Evolutionary conservation across 441 rosid genomes (phyloP), one percentile per base, ranked within the genome.

Genomic region (Syzygium malaccense): DNA sequence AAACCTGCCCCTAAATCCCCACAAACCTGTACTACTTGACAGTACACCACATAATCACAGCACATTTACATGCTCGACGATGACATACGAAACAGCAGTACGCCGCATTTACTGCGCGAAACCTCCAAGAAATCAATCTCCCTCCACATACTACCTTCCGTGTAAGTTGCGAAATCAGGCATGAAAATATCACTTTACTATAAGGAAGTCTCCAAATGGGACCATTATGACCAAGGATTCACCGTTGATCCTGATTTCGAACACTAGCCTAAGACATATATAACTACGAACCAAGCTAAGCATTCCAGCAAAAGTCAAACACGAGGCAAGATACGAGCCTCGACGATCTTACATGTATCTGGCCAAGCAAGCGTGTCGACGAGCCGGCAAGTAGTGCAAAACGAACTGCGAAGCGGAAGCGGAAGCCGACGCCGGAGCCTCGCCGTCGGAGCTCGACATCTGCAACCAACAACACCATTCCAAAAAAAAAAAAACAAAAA

Each of bases 341-440:
- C 37, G 68, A 87, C 32, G 88, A 89, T 19, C 95, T 91, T 93
- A 97, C 98, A 94, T 89, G 88, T 94, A 95, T 78, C 91, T 90
- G 51, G 92, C 90, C 88, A 96, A 92, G 93, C 99, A 96, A 93
- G 60, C 88, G 87, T 92, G 91, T 30, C 71, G 91, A 78, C 89
- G 53, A 84, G 90, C 88, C 51, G 91, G 92, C 53, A 94, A 87
- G 89, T 94, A 95, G 90, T 92, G 91, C 92, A 97, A 86, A 62
- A 94, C 68, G 91, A 96, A 94, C 85, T 94, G 95, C 86, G 95
- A 88, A 92, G 93, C 90, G 51, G 32, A 28, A 58, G 64, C 64
- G 3, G 96, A 89, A 92, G 93, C 90, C 60, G 94, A 91, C n/a
- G 92, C 56, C 75, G 94, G 90, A 32, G 92, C 56, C 80, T 90